A percentile compares a stretch with the other conserved stretches of the same genome.
These are phyloP conservation scores for Paramecium sonneborni DNA, from an alignment of 73 alveolate species.

Conservation along the genomic window DNA sequence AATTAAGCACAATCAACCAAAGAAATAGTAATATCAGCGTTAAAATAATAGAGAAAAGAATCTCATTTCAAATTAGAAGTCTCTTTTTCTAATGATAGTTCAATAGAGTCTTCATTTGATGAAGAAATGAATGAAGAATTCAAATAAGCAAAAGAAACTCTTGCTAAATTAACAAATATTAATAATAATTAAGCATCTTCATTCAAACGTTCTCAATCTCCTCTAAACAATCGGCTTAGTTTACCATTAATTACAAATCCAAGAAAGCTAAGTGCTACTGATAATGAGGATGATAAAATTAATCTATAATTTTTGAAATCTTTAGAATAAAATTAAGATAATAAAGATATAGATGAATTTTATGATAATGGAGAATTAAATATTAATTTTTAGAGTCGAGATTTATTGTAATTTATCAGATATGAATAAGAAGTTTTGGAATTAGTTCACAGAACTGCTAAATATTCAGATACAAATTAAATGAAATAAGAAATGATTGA, in stretches of 20 bases:
- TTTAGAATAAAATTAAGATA: conserved; percentile 13
- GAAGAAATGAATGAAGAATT: conserved; percentile 8
- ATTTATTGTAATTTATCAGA: background rate
- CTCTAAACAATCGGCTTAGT: background rate
- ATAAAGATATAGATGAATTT: conserved; percentile 12
- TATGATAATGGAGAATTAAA: conserved; percentile 4
- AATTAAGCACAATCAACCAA: background rate
- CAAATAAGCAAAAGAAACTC: background rate
- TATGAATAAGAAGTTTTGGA: conserved; percentile 14
- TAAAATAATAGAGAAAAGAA: background rate
- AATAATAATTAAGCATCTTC: background rate
- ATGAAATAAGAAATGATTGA: background rate
- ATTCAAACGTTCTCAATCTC: background rate
- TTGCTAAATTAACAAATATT: background rate
- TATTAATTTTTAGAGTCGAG: background rate
- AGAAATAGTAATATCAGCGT: background rate
- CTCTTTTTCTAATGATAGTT: background rate
- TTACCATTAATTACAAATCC: background rate
- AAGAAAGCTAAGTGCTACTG: background rate
- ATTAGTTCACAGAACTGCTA: background rate
- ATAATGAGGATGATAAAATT: background rate
- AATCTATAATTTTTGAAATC: background rate
- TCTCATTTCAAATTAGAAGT: background rate
- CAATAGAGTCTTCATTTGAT: conserved; percentile 3
- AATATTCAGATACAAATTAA: background rate